Conservation (phyloP, 2,329 filamentous ascomycete genomes). For the Alternaria ethzedia region DNA sequence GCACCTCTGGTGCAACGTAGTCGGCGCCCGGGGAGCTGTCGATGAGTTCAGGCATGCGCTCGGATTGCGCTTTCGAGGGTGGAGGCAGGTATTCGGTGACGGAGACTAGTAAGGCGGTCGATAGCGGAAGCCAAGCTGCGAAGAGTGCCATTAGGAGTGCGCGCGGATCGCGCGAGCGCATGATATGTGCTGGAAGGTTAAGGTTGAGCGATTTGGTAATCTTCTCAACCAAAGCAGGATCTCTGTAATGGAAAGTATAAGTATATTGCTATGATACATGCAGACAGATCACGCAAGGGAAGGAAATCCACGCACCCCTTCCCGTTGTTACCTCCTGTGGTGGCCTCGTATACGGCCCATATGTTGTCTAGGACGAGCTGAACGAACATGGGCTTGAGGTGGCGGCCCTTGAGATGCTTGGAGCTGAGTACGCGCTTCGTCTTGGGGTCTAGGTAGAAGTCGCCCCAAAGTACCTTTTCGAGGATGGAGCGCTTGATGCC, state of each 20-base stretch:
- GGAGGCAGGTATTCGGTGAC: slow-evolving; percentile 92
- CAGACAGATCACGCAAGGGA: slow-evolving; percentile 34
- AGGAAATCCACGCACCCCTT: slow-evolving; percentile 70
- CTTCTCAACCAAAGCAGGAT: slow-evolving; percentile 84
- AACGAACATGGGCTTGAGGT: slow-evolving; percentile 95
- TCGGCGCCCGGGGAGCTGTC: slow-evolving; percentile 78
- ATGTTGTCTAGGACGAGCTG: slow-evolving; percentile 94
- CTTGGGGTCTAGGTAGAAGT: slow-evolving; percentile 95
- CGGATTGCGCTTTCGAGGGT: slow-evolving; percentile 78
- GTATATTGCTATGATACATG: slow-evolving; percentile 49
- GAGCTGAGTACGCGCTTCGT: slow-evolving; percentile 89
- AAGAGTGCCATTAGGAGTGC: slow-evolving; percentile 87
- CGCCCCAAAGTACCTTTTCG: slow-evolving; percentile 96
- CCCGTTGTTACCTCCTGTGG: slow-evolving; percentile 78
- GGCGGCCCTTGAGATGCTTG: slow-evolving; percentile 91
- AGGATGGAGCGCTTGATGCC: slow-evolving; percentile 87
- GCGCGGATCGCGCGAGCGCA: slow-evolving; percentile 82
- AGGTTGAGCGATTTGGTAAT: slow-evolving; percentile 91
- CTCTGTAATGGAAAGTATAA: slow-evolving; percentile 59
- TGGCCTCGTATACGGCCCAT: slow-evolving; percentile 94
- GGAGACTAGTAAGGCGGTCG: slow-evolving; percentile 89
- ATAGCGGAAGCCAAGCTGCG: slow-evolving; percentile 87
- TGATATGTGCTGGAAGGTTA: slow-evolving; percentile 80
- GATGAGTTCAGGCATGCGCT: slow-evolving; percentile 79
- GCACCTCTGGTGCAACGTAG: slow-evolving; percentile 71